A percentile compares a stretch with the other conserved stretches of the same genome.
phyloP scores from a whole-genome alignment of 169 alveolate species.

The Cryptosporidium felis region DNA sequence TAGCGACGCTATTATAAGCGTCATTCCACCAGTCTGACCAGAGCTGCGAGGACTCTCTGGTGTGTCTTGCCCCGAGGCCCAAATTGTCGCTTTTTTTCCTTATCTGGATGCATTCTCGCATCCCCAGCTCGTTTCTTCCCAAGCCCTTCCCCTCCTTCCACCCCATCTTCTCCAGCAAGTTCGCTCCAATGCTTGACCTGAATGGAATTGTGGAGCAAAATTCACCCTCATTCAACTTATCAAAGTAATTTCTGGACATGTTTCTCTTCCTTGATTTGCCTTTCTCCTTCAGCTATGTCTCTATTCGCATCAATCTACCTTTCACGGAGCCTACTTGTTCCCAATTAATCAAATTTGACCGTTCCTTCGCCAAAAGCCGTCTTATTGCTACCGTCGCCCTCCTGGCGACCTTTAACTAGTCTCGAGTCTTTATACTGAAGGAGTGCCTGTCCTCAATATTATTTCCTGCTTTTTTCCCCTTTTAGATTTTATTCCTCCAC shows the following conservation, averaged over 20 bases:
- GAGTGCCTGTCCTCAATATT: no score
- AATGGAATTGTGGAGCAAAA: conserved; percentile 1
- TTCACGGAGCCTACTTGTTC: no score
- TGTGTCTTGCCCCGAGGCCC: conserved; percentile 38
- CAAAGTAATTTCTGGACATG: conserved; percentile 46
- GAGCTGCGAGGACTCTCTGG: neutral
- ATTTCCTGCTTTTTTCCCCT: no score
- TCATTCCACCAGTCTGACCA: conserved; percentile 71
- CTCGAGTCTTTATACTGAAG: no score
- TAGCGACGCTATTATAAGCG: conserved; percentile 52
- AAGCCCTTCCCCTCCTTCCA: conserved; percentile 54
- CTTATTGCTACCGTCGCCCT: no score
- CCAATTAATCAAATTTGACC: no score
- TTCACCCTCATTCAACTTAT: conserved; percentile 6
- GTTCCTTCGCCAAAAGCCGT: no score
- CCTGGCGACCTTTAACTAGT: no score
- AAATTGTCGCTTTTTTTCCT: conserved; percentile 26
- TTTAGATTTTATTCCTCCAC: no score
- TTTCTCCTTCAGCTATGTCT: no score
- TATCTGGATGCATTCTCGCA: conserved; percentile 48
- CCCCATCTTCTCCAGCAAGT: conserved; percentile 22
- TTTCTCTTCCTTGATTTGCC: neutral
- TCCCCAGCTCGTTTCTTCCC: conserved; percentile 57
- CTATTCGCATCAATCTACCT: no score
- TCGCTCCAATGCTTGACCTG: neutral